Conservation (phyloP, 257 asterid species). For the Verbena officinalis region DNA sequence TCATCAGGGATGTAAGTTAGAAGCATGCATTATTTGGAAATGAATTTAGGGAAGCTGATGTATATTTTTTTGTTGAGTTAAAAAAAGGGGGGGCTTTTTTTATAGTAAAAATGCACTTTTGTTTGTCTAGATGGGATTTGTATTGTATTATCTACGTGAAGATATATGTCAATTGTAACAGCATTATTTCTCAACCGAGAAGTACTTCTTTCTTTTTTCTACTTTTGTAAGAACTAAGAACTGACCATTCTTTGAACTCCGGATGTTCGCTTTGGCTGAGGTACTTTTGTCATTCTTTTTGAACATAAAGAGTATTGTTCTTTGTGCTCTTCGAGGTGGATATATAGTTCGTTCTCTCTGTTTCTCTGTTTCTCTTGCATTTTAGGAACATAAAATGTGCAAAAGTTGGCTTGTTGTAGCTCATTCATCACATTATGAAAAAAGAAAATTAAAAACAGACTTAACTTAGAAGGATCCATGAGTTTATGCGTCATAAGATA, state of each 20-base stretch:
- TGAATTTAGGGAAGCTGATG: slow-evolving; percentile 31
- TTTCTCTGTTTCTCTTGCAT: too few species aligned
- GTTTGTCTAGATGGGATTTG: slow-evolving; percentile 28
- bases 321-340: not conserved
- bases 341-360: not conserved
- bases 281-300: not conserved
- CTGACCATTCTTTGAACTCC: slow-evolving; percentile 7
- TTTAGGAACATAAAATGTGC: not conserved
- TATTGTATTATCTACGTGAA: slow-evolving; percentile 22
- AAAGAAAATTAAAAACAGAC: not conserved
- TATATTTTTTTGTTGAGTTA: slow-evolving; percentile 37
- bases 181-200: slow-evolving; percentile 26
- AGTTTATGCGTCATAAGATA: not conserved
- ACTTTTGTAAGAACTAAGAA: slow-evolving; percentile 7
- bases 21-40: slow-evolving; percentile 25
- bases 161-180: slow-evolving; percentile 28
- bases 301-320: not conserved
- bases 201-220: not conserved
- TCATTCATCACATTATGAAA: not conserved
- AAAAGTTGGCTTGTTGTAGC: not conserved
- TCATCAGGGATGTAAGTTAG: slow-evolving; percentile 66
- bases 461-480: not conserved
- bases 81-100: slow-evolving; percentile 15
- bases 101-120: slow-evolving; percentile 15
- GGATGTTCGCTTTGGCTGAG: not conserved